Percentiles rank a stretch among this genome's conserved stretches.
Evolutionary conservation across 2,329 filamentous ascomycete genomes (phyloP).

Genomic region (Exophiala sp.): DNA sequence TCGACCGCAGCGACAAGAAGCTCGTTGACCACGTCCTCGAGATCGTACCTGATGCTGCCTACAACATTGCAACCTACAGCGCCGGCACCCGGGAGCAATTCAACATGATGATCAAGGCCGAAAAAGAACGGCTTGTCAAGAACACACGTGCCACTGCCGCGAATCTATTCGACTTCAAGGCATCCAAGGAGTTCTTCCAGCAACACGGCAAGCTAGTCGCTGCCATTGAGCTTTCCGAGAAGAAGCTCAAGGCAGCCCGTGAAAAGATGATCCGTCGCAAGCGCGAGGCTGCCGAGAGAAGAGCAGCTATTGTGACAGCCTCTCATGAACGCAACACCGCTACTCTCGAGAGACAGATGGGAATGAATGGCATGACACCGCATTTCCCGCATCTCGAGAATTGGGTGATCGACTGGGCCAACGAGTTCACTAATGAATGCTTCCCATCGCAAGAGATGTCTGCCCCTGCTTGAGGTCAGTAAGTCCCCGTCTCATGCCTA

Average conservation of each 20-base stretch:
- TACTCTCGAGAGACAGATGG: constrained; percentile 14
- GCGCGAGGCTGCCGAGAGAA: not conserved
- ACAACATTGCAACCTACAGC: constrained; percentile 3
- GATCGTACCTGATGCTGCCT: constrained; percentile 7
- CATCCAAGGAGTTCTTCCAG: constrained; percentile 6
- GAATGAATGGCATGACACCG: constrained; percentile 9
- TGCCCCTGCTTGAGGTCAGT: not conserved
- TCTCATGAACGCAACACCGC: constrained; percentile 6
- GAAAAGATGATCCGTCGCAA: constrained; percentile 1
- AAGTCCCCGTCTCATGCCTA: not conserved
- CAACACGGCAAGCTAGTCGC: constrained; percentile 15
- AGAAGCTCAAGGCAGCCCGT: constrained; percentile 12
- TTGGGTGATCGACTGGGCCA: constrained; percentile 8
- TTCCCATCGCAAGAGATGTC: constrained; percentile 5
- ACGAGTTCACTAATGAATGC: not conserved
- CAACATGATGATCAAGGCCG: not conserved
- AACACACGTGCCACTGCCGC: not conserved
- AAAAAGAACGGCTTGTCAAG: constrained; percentile 7
- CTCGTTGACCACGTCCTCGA: constrained; percentile 11
- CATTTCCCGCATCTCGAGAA: constrained; percentile 8
- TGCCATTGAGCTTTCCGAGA: constrained; percentile 13
- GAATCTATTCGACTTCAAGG: constrained; percentile 14
- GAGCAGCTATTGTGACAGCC: not conserved
- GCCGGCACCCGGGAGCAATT: constrained; percentile 1
- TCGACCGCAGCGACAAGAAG: constrained; percentile 12